Evolutionary conservation across 441 rosid species (phyloP).

Genomic region (Populus hybrid): DNA sequence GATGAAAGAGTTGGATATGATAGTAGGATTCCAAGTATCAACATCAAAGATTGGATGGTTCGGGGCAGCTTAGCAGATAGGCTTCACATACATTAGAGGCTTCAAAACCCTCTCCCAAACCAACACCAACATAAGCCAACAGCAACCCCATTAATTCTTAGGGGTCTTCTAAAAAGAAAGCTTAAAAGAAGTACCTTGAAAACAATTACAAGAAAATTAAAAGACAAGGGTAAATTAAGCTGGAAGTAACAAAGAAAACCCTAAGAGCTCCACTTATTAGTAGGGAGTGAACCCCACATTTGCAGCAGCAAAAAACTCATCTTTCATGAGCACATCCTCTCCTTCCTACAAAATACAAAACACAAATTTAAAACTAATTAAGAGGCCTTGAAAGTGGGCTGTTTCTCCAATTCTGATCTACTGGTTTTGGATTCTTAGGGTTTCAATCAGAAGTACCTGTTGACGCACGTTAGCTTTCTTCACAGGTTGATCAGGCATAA

Average conservation of each 20-base stretch:
- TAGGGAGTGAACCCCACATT: constrained; percentile 71
- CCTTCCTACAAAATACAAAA: constrained; percentile 64
- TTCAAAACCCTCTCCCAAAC: constrained; percentile 21
- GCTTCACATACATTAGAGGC: background rate
- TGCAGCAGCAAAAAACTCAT: constrained; percentile 66
- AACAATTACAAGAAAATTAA: constrained; percentile 1
- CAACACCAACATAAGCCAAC: background rate
- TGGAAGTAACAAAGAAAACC: constrained; percentile 14
- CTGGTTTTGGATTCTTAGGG: constrained; percentile 19
- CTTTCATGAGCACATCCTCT: constrained; percentile 74
- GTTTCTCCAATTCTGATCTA: background rate
- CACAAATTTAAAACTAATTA: background rate
- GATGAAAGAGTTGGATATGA: background rate
- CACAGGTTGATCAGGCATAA: constrained; percentile 97
- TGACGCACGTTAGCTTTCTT: constrained; percentile 75
- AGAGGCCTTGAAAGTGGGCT: background rate
- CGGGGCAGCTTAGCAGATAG: constrained; percentile 11
- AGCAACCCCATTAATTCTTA: background rate
- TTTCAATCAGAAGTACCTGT: constrained; percentile 45
- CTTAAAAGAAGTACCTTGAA: constrained; percentile 2
- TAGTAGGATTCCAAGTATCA: background rate
- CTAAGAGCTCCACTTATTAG: constrained; percentile 26
- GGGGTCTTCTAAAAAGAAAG: background rate
- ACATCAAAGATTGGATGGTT: constrained; percentile 15
- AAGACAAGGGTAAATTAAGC: background rate